Percentiles rank a stretch among this genome's conserved stretches.
Conservation (phyloP, 163 green algal species). For the Scenedesmus sp. region DNA sequence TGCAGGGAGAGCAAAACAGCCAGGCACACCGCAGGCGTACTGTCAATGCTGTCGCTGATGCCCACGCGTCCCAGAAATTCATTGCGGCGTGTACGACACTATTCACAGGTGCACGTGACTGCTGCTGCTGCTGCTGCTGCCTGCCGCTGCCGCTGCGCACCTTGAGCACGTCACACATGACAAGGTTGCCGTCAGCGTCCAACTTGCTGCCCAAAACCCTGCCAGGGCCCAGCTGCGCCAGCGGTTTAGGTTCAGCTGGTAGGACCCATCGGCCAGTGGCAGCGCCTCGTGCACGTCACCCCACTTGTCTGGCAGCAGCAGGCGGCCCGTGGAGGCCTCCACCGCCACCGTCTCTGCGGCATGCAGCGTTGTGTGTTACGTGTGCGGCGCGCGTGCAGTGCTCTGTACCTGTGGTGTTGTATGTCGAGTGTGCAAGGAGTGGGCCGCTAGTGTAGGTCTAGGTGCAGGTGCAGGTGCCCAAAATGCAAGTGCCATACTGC, state of each 20-base stretch:
- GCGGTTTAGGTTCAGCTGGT: constrained; percentile 10
- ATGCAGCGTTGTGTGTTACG: not conserved
- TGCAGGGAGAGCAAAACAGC: no score
- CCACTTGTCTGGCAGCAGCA: constrained; percentile 75
- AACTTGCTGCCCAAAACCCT: constrained; percentile 11
- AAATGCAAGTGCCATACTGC: no score
- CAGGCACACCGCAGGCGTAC: no score
- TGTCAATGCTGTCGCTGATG: constrained; percentile 16
- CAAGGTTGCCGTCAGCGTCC: constrained; percentile 36
- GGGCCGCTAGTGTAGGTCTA: no score
- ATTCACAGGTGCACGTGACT: not conserved
- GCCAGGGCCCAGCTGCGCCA: constrained; percentile 35
- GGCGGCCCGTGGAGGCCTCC: constrained; percentile 39
- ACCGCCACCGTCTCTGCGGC: constrained; percentile 70
- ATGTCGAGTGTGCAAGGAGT: not conserved
- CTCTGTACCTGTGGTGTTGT: not conserved
- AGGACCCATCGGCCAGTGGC: not conserved
- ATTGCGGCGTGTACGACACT: no score
- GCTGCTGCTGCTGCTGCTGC: not conserved
- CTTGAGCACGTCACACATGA: constrained; percentile 41
- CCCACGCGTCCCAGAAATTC: no score
- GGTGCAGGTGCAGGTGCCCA: no score
- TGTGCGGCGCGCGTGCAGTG: no score
- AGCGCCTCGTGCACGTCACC: constrained; percentile 58
- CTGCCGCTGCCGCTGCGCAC: constrained; percentile 22